Evolutionary conservation across 2,329 filamentous ascomycete genomes (phyloP).

Genomic region (Chaetomiaceae sp.): DNA sequence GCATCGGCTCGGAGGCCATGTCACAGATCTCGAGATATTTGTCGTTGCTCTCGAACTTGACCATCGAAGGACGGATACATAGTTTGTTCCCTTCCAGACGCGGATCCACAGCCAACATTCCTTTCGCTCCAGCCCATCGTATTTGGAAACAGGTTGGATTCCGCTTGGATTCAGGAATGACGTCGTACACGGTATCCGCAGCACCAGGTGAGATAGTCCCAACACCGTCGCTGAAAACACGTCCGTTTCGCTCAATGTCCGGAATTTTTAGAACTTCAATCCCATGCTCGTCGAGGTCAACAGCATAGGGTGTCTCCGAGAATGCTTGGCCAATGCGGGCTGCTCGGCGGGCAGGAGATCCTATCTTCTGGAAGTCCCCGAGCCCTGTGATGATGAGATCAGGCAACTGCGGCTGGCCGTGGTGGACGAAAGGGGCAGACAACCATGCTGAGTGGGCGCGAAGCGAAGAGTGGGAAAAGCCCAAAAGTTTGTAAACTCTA

Average conservation of each 20-base stretch:
- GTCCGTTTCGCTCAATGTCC: conserved; percentile 49
- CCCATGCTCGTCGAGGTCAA: conserved; percentile 42
- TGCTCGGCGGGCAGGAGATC: conserved; percentile 52
- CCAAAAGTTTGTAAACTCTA: conserved; percentile 61
- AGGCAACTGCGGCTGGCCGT: conserved; percentile 33
- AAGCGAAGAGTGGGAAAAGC: conserved; percentile 76
- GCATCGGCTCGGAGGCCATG: conserved; percentile 61
- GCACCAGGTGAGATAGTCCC: conserved; percentile 65
- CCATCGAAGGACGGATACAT: conserved; percentile 68
- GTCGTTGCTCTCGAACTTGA: conserved; percentile 63
- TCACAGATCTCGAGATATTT: conserved; percentile 68
- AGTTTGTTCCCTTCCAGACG: conserved; percentile 55
- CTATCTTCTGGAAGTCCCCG: conserved; percentile 49
- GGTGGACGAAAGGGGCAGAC: conserved; percentile 42
- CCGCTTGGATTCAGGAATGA: conserved; percentile 44
- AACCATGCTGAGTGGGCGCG: conserved; percentile 68
- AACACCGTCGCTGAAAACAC: conserved; percentile 74
- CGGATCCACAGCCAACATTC: conserved; percentile 69
- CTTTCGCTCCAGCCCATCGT: conserved; percentile 69
- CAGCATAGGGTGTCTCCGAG: conserved; percentile 65
- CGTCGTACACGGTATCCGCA: conserved; percentile 55
- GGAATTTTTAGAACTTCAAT: conserved; percentile 37
- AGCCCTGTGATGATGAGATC: conserved; percentile 44
- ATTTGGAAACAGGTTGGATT: conserved; percentile 69
- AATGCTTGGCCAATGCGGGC: conserved; percentile 65